Evolutionary conservation across 805 yeast species (phyloP).

Genomic region (Naumovozyma dairenensis): DNA sequence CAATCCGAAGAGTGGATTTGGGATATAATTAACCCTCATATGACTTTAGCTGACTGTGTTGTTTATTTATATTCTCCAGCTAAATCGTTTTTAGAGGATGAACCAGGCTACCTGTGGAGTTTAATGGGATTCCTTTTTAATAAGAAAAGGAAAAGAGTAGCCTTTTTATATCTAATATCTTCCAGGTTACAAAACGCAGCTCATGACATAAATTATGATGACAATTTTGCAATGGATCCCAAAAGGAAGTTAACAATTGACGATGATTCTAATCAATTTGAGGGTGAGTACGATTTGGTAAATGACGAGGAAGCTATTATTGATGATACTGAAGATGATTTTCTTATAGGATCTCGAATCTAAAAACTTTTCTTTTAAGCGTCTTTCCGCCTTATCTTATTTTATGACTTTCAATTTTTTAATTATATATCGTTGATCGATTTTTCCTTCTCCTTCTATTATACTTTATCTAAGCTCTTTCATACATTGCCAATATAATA

Average conservation of each 20-base stretch:
- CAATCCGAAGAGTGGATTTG: conserved; percentile 62
- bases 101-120: conserved; percentile 35
- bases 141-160: conserved; percentile 84
- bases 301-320: conserved; percentile 33
- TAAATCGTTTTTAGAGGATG: conserved; percentile 30
- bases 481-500: too few species aligned
- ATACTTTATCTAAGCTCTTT: too few species aligned
- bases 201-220: conserved; percentile 30
- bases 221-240: conserved; percentile 23
- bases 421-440: too few species aligned
- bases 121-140: conserved; percentile 86
- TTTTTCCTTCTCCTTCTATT: too few species aligned
- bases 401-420: too few species aligned
- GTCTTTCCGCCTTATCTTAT: too few species aligned
- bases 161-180: conserved; percentile 67
- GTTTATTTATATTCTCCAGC: conserved; percentile 50
- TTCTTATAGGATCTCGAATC: conserved; percentile 1
- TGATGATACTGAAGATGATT: conserved; percentile 29
- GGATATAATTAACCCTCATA: conserved; percentile 78
- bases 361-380: too few species aligned
- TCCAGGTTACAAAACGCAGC: conserved; percentile 32
- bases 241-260: conserved; percentile 30
- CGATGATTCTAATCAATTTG: conserved; percentile 31
- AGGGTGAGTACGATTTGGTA: conserved; percentile 39
- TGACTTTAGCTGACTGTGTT: conserved; percentile 50